These are phyloP conservation scores for Plasmodium gonderi DNA, from an alignment of 169 alveolate genomes.

Conservation along the genomic window DNA sequence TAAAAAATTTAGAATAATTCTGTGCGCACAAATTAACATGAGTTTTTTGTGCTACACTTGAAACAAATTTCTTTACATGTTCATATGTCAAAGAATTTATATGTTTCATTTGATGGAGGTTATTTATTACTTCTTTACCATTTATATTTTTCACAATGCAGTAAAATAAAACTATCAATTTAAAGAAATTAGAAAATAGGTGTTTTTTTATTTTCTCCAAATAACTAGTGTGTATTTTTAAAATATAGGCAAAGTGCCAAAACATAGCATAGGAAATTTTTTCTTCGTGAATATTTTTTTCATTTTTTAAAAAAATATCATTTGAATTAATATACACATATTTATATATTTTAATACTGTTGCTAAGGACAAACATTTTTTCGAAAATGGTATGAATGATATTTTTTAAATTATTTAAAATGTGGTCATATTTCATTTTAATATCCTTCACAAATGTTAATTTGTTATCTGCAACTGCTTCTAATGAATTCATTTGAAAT, in stretches of 20 bases:
- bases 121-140: conserved; percentile 16
- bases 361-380: conserved; percentile 54
- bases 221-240: conserved; percentile 29
- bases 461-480: neutral
- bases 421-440: conserved; percentile 26
- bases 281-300: neutral
- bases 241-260: conserved; percentile 68
- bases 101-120: neutral
- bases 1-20: neutral
- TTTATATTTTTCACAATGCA: conserved; percentile 40
- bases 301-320: neutral
- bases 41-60: neutral
- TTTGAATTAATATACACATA: conserved; percentile 12
- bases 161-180: conserved; percentile 49
- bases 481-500: neutral
- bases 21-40: neutral
- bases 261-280: conserved; percentile 44
- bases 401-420: conserved; percentile 35
- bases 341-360: conserved; percentile 45
- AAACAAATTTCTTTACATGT: conserved; percentile 27
- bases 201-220: conserved; percentile 45
- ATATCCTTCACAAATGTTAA: conserved; percentile 36
- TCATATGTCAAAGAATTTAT: conserved; percentile 26
- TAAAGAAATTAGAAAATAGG: conserved; percentile 37
- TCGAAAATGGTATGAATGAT: conserved; percentile 15